phyloP scores from a whole-genome alignment of 768 basidiomycete species.

The Naganishia vaughanmartiniae region DNA sequence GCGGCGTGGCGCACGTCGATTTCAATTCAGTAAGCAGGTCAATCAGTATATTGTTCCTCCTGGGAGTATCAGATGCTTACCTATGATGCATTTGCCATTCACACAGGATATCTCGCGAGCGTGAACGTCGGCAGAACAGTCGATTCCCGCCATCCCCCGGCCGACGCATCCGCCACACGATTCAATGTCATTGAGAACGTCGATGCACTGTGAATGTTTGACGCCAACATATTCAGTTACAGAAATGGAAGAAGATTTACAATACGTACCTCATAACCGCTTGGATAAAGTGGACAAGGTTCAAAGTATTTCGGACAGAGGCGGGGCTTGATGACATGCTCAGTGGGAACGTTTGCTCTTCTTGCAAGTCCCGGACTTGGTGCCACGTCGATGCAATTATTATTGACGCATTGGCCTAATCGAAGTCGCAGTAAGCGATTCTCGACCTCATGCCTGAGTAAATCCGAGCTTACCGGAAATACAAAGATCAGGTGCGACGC shows the following conservation, averaged over 20 bases:
- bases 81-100: not conserved
- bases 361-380: not conserved
- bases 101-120: not conserved
- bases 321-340: constrained; percentile 2
- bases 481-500: no score
- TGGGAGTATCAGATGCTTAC: not conserved
- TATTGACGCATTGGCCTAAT: no score
- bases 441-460: no score
- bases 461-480: no score
- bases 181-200: constrained; percentile 16
- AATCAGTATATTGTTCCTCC: no score
- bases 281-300: constrained; percentile 17
- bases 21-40: not conserved
- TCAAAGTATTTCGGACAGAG: constrained; percentile 16
- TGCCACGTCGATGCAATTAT: no score
- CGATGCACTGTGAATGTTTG: constrained; percentile 16
- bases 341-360: not conserved
- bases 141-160: not conserved
- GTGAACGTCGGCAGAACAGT: constrained; percentile 18
- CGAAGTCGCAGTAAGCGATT: no score
- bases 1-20: not conserved
- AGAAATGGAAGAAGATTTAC: not conserved
- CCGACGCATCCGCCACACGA: constrained; percentile 25
- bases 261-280: constrained; percentile 9
- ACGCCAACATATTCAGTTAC: not conserved